phyloP scores from a whole-genome alignment of 2,329 filamentous ascomycete species.

The Scytalidium lignicola region DNA sequence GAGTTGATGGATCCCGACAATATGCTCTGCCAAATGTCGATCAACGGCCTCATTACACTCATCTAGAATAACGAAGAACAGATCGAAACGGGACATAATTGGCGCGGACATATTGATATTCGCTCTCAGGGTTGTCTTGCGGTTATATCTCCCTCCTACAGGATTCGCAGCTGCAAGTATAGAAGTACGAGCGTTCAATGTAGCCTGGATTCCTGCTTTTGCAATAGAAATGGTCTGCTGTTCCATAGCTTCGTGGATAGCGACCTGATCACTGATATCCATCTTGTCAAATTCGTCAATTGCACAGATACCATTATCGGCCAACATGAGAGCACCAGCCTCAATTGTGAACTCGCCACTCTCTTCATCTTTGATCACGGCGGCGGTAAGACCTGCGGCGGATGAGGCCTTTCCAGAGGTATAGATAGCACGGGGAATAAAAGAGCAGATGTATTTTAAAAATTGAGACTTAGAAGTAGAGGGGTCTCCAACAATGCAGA shows the following conservation, averaged over 20 bases:
- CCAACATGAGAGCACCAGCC: conserved; percentile 90
- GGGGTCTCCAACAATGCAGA: conserved; percentile 95
- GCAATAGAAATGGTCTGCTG: conserved; percentile 99
- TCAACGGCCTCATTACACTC: conserved; percentile 93
- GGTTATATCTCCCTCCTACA: conserved; percentile 93
- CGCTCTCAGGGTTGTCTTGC: conserved; percentile 84
- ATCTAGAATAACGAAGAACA: conserved; percentile 97
- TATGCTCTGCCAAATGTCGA: conserved; percentile 87
- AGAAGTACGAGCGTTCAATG: conserved; percentile 88
- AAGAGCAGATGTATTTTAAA: conserved; percentile 94
- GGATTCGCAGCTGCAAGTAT: conserved; percentile 97
- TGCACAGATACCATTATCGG: conserved; percentile 88
- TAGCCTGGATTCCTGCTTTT: conserved; percentile 97
- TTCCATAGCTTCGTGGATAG: conserved; percentile 99
- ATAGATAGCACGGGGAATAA: conserved; percentile 94
- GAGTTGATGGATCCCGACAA: conserved; percentile 88
- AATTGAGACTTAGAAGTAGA: conserved; percentile 98
- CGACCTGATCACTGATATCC: conserved; percentile 97
- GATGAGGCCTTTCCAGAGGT: conserved; percentile 97
- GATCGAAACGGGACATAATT: conserved; percentile 98
- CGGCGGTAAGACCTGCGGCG: conserved; percentile 92
- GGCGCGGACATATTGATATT: conserved; percentile 99
- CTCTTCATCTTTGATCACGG: conserved; percentile 96
- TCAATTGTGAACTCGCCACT: conserved; percentile 99
- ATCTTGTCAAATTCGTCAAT: conserved; percentile 99